A percentile compares a stretch with the other conserved stretches of the same genome.
Conservation (phyloP, 1,284 basidiomycete species). For the Tranzscheliella williamsii region DNA sequence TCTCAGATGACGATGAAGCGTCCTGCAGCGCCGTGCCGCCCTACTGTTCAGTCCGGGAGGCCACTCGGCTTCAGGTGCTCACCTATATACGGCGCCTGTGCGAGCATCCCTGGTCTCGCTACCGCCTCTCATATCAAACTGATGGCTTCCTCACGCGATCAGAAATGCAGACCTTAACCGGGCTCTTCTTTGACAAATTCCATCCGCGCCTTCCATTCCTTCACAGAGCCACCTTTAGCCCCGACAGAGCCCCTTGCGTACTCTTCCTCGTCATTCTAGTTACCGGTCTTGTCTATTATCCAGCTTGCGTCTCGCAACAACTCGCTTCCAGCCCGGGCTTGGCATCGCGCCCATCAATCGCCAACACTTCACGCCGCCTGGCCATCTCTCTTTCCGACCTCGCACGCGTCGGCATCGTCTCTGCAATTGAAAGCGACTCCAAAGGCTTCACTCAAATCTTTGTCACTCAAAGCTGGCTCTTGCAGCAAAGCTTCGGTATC, state of each 20-base stretch:
- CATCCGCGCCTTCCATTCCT: slow-evolving; percentile 1
- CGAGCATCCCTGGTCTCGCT: slow-evolving; percentile 6
- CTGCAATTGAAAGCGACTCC: slow-evolving; percentile 4
- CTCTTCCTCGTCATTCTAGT: slow-evolving; percentile 2
- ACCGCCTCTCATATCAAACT: not conserved
- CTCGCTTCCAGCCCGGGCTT: not conserved
- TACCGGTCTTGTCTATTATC: not conserved
- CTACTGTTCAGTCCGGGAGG: not conserved
- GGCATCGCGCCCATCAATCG: not conserved
- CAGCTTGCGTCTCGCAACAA: not conserved
- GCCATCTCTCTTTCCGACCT: slow-evolving; percentile 6
- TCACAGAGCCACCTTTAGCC: slow-evolving; percentile 2
- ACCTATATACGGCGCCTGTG: slow-evolving; percentile 2
- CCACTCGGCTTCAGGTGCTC: slow-evolving; percentile 3
- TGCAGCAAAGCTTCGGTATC: slow-evolving; percentile 10
- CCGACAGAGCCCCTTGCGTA: not conserved
- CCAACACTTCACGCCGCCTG: not conserved
- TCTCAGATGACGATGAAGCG: not conserved
- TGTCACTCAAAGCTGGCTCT: slow-evolving; percentile 6
- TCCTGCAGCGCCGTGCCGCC: no score
- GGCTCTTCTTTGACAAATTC: slow-evolving; percentile 6
- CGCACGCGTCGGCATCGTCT: slow-evolving; percentile 4
- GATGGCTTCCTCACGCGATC: not conserved
- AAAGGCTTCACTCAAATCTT: slow-evolving; percentile 1
- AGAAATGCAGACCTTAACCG: not conserved